phyloP scores from a whole-genome alignment of 495 filamentous ascomycete genomes.

The Bacidia rubella region DNA sequence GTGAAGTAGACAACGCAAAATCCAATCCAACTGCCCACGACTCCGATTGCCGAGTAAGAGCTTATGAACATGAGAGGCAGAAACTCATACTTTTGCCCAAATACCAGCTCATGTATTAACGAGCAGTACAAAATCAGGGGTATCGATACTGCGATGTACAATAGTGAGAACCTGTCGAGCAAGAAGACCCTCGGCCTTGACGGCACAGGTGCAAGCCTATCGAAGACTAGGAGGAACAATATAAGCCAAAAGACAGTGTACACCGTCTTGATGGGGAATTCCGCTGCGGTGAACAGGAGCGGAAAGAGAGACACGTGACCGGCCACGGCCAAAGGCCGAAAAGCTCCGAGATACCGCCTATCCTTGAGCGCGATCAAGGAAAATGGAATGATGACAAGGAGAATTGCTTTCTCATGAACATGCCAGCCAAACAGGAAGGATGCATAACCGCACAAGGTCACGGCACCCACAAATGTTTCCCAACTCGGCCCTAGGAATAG shows the following conservation, averaged over 20 bases:
- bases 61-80: conserved; percentile 94
- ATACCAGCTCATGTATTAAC: conserved; percentile 64
- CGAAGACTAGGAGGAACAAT: conserved; percentile 73
- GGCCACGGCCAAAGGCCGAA: conserved; percentile 79
- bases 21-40: conserved; percentile 91
- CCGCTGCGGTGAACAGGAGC: conserved; percentile 76
- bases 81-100: conserved; percentile 76
- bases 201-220: conserved; percentile 71
- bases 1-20: conserved; percentile 91
- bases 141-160: conserved; percentile 78
- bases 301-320: conserved; percentile 94
- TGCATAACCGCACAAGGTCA: conserved; percentile 91
- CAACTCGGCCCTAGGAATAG: conserved; percentile 71
- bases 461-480: conserved; percentile 74
- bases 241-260: conserved; percentile 91
- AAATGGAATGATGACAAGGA: conserved; percentile 91
- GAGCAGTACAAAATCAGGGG: conserved; percentile 85
- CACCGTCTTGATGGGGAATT: conserved; percentile 83
- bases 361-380: conserved; percentile 87
- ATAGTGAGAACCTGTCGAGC: conserved; percentile 74
- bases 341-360: conserved; percentile 80
- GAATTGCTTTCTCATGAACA: conserved; percentile 93
- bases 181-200: conserved; percentile 64
- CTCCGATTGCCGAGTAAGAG: conserved; percentile 87
- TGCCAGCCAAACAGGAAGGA: conserved; percentile 99